phyloP scores from a whole-genome alignment of 352 stramenopile species.

The Phytophthora melonis region DNA sequence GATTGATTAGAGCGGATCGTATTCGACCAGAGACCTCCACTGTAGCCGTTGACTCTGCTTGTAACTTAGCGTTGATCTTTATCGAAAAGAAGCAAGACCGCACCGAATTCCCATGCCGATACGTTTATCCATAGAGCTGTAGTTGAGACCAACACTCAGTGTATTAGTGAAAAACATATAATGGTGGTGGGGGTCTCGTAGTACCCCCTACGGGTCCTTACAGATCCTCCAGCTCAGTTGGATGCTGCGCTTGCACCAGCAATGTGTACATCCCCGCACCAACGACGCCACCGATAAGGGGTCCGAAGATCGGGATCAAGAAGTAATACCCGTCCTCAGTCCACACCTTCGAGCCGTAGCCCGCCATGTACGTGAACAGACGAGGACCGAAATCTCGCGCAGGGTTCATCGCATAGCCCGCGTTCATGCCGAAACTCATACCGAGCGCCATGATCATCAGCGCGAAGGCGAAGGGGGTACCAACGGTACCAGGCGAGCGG shows the following conservation, averaged over 20 bases:
- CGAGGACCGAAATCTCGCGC: constrained; percentile 54
- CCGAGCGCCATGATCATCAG: constrained; percentile 67
- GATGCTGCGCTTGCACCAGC: constrained; percentile 67
- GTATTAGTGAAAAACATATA: not conserved
- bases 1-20: not conserved
- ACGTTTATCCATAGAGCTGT: too few species aligned
- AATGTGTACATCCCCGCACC: constrained; percentile 58
- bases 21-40: too few species aligned
- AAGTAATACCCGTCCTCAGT: constrained; percentile 64
- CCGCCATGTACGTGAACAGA: constrained; percentile 56
- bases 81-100: not conserved
- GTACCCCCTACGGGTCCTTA: not conserved
- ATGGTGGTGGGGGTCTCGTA: not conserved
- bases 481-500: constrained; percentile 44
- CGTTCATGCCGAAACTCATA: constrained; percentile 68
- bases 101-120: not conserved
- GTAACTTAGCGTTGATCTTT: not conserved
- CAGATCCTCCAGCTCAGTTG: constrained; percentile 3
- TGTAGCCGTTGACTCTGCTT: not conserved
- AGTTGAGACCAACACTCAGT: not conserved
- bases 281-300: constrained; percentile 50
- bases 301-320: constrained; percentile 63
- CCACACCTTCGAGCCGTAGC: constrained; percentile 69
- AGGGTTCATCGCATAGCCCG: constrained; percentile 55
- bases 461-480: constrained; percentile 52